These are phyloP conservation scores for Royoungia palumana DNA, from an alignment of 768 basidiomycete species.

Conservation along the genomic window DNA sequence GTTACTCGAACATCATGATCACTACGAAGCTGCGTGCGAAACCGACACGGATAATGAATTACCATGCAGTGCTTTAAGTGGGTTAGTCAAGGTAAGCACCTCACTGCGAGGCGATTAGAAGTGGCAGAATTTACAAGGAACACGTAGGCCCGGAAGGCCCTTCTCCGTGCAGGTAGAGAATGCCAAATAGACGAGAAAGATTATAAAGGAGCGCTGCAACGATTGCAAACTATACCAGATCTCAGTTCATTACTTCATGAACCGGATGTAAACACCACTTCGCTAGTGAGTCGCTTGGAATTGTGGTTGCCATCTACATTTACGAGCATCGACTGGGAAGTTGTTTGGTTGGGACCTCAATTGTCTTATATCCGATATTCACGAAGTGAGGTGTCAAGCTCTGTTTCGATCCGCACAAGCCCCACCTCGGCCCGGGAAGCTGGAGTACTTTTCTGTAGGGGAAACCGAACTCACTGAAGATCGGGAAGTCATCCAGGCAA, in stretches of 20 bases:
- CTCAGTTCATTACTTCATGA: background rate
- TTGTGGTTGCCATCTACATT: background rate
- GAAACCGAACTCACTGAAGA: conserved; percentile 7
- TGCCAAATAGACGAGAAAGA: background rate
- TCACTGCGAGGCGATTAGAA: background rate
- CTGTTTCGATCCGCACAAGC: background rate
- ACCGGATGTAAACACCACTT: background rate
- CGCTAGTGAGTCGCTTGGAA: conserved; percentile 3
- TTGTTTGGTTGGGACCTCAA: conserved; percentile 11
- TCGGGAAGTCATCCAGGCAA: background rate
- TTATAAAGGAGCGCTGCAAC: background rate
- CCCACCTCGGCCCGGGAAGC: background rate
- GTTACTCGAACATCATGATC: conserved; percentile 1
- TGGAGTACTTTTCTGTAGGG: background rate
- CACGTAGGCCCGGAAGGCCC: conserved; percentile 1
- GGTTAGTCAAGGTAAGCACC: background rate
- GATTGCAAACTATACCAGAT: background rate
- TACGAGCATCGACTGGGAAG: conserved; percentile 4
- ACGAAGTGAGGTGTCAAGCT: conserved; percentile 6
- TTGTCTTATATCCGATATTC: conserved; percentile 6
- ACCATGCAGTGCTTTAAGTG: background rate
- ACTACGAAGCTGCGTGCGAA: no score
- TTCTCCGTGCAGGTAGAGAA: background rate
- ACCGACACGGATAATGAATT: background rate
- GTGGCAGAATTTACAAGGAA: background rate